These are phyloP conservation scores for Begonia loranthoides DNA, from an alignment of 306 rosid species.

Conservation along the genomic window DNA sequence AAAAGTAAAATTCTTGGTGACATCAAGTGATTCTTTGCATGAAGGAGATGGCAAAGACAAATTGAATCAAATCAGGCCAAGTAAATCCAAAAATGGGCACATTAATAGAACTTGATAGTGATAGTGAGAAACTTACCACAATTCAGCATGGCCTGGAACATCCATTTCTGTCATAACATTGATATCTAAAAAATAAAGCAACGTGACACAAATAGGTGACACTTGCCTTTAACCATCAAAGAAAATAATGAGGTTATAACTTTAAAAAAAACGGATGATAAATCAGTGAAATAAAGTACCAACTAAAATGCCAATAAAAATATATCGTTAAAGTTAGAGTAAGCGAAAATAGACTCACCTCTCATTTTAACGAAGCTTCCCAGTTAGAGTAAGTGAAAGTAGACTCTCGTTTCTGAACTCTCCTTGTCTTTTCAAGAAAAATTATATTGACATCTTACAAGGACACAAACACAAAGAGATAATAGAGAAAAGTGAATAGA, in stretches of 20 bases:
- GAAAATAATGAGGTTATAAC: too few species aligned
- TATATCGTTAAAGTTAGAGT: too few species aligned
- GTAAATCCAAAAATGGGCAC: not conserved
- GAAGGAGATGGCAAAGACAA: slow-evolving; percentile 74
- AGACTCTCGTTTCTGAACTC: not conserved
- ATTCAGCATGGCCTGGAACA: slow-evolving; percentile 90
- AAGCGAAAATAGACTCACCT: slow-evolving; percentile 42
- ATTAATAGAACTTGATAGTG: slow-evolving; percentile 6
- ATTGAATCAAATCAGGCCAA: too few species aligned
- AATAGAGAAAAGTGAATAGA: not conserved
- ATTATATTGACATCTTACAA: not conserved
- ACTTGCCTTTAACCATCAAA: too few species aligned
- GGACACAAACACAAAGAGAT: too few species aligned
- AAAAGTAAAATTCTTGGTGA: slow-evolving; percentile 66
- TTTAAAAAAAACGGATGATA: too few species aligned
- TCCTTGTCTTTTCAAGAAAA: not conserved
- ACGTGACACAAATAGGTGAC: too few species aligned
- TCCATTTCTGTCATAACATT: slow-evolving; percentile 91
- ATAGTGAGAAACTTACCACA: slow-evolving; percentile 44
- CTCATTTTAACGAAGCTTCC: slow-evolving; percentile 79
- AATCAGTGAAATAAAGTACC: too few species aligned
- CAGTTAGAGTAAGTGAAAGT: slow-evolving; percentile 9
- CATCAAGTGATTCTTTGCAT: slow-evolving; percentile 86
- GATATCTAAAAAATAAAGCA: slow-evolving; percentile 49
- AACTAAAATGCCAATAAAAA: not conserved